Conservation (phyloP, 371 early-diverging fungal species). For the Haplosporangium sp. region DNA sequence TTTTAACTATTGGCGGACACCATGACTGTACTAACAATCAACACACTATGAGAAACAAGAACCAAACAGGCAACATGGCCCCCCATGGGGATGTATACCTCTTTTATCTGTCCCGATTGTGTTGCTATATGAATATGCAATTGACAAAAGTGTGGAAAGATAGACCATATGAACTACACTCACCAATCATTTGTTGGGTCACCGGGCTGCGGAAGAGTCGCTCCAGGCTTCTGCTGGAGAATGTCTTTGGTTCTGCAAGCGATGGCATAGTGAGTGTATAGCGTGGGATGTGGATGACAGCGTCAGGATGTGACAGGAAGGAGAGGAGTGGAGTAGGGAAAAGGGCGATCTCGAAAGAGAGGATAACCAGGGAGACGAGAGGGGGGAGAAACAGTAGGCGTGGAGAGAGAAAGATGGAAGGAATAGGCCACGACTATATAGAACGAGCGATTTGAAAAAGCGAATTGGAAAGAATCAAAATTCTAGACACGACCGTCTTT, state of each 20-base stretch:
- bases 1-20: no score
- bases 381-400: neutral
- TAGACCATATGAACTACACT: slow-evolving; percentile 5
- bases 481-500: slow-evolving; percentile 48
- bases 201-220: slow-evolving; percentile 53
- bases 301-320: slow-evolving; percentile 1
- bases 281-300: no score
- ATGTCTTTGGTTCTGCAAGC: slow-evolving; percentile 48
- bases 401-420: neutral
- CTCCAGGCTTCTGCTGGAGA: slow-evolving; percentile 49
- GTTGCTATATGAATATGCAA: neutral
- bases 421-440: neutral
- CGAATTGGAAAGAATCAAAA: slow-evolving; percentile 50
- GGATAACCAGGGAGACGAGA: neutral
- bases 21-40: no score
- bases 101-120: no score
- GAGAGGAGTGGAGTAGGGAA: neutral
- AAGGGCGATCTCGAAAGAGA: neutral
- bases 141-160: neutral
- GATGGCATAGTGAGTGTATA: slow-evolving; percentile 33
- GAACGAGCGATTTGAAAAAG: slow-evolving; percentile 6
- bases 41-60: no score
- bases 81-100: no score
- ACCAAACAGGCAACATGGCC: neutral
- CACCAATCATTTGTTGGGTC: slow-evolving; percentile 56